Conservation (phyloP, 768 basidiomycete species). For the Amylocystis lapponica region DNA sequence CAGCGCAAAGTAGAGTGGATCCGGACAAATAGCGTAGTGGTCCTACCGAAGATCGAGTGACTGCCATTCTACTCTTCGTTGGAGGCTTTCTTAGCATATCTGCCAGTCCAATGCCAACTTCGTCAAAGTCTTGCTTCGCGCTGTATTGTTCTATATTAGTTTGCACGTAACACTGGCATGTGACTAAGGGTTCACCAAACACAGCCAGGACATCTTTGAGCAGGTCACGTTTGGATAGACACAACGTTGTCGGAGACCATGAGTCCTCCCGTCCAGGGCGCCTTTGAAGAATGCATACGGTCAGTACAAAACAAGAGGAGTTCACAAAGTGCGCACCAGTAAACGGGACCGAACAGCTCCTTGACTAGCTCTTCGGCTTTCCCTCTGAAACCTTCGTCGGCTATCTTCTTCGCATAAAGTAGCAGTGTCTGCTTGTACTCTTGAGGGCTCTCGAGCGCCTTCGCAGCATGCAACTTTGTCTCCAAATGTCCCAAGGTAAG, state of each 20-base stretch:
- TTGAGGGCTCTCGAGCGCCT: constrained; percentile 67
- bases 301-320: constrained; percentile 1
- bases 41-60: too few relatives aligned
- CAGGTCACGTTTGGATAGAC: constrained; percentile 75
- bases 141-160: too few relatives aligned
- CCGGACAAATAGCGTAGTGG: too few relatives aligned
- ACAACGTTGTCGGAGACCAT: constrained; percentile 68
- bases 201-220: constrained; percentile 72
- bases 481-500: constrained; percentile 88
- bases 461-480: constrained; percentile 69
- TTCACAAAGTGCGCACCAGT: constrained; percentile 56
- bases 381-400: constrained; percentile 81
- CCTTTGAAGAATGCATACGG: constrained; percentile 34
- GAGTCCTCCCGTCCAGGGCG: constrained; percentile 59
- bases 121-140: constrained; percentile 66
- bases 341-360: constrained; percentile 87
- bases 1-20: too few relatives aligned
- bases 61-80: constrained; percentile 21
- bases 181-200: constrained; percentile 82
- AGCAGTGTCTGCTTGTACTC: constrained; percentile 80
- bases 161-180: too few relatives aligned
- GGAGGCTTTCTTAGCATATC: constrained; percentile 63
- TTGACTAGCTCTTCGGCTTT: constrained; percentile 90
- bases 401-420: constrained; percentile 77
- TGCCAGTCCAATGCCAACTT: constrained; percentile 81